A percentile compares a stretch with the other conserved stretches of the same genome.
These are phyloP conservation scores for Mucor indicus DNA, from an alignment of 371 early-diverging fungal species.

Conservation along the genomic window DNA sequence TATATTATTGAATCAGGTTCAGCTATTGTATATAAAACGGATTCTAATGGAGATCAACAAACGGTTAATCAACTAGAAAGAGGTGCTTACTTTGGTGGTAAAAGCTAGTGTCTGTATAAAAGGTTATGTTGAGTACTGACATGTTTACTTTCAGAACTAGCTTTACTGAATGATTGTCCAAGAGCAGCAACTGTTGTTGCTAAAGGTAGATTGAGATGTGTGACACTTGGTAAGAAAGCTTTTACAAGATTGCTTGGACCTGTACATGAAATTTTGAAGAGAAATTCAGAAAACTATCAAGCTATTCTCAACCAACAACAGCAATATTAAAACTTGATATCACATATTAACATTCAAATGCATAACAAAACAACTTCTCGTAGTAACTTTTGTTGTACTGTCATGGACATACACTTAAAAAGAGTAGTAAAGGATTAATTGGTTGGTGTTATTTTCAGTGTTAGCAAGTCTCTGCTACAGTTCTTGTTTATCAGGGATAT, in stretches of 20 bases:
- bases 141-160: slow-evolving; percentile 70
- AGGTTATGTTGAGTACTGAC: neutral
- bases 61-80: slow-evolving; percentile 72
- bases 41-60: slow-evolving; percentile 71
- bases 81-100: slow-evolving; percentile 97
- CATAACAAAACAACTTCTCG: neutral
- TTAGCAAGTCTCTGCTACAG: too few relatives aligned
- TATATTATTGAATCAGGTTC: slow-evolving; percentile 87
- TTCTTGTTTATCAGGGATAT: too few relatives aligned
- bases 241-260: slow-evolving; percentile 91
- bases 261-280: slow-evolving; percentile 83
- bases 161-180: slow-evolving; percentile 84
- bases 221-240: slow-evolving; percentile 84
- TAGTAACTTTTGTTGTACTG: too few relatives aligned
- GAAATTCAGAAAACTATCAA: slow-evolving; percentile 81
- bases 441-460: too few relatives aligned
- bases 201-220: slow-evolving; percentile 84
- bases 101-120: neutral
- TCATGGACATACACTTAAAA: too few relatives aligned
- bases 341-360: neutral
- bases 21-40: slow-evolving; percentile 45
- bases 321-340: neutral
- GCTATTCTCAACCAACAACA: slow-evolving; percentile 26
- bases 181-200: slow-evolving; percentile 86
- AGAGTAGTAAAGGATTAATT: too few relatives aligned